Conservation (phyloP, 2,329 filamentous ascomycete species). For the Microsporum audouinii region DNA sequence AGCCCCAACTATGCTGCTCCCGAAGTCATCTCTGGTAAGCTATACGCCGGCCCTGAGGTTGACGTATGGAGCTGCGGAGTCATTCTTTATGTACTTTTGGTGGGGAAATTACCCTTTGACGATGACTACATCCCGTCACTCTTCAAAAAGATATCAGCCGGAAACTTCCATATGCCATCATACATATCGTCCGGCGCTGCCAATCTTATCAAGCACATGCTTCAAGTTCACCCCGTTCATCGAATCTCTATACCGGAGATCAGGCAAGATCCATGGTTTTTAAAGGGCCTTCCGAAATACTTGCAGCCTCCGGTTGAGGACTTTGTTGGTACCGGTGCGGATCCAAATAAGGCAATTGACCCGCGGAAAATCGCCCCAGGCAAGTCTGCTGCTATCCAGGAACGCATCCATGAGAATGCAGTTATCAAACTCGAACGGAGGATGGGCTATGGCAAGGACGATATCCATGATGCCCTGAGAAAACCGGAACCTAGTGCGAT, state of each 20-base stretch:
- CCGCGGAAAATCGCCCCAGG: conserved; percentile 69
- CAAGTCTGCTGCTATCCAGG: conserved; percentile 65
- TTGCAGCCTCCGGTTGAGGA: conserved; percentile 80
- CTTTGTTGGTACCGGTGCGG: conserved; percentile 85
- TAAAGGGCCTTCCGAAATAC: conserved; percentile 73
- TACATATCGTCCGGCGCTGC: conserved; percentile 77
- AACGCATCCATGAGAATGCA: conserved; percentile 82
- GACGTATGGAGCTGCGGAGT: conserved; percentile 70
- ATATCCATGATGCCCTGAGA: conserved; percentile 87
- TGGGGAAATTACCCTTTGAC: conserved; percentile 73
- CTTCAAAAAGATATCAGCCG: conserved; percentile 94
- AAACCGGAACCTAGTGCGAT: conserved; percentile 92
- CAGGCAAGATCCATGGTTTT: conserved; percentile 86
- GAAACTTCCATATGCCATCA: conserved; percentile 80
- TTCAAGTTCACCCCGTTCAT: conserved; percentile 89
- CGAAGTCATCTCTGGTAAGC: conserved; percentile 93
- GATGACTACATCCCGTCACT: conserved; percentile 96
- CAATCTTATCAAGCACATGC: conserved; percentile 73
- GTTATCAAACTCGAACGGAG: conserved; percentile 94
- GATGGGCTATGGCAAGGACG: conserved; percentile 91
- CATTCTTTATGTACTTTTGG: conserved; percentile 54
- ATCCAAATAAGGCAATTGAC: conserved; percentile 82
- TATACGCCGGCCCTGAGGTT: conserved; percentile 94
- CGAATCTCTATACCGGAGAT: conserved; percentile 91
- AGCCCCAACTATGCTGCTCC: conserved; percentile 97